phyloP scores from a whole-genome alignment of 352 stramenopile genomes.

The Phytopythium helicoides region DNA sequence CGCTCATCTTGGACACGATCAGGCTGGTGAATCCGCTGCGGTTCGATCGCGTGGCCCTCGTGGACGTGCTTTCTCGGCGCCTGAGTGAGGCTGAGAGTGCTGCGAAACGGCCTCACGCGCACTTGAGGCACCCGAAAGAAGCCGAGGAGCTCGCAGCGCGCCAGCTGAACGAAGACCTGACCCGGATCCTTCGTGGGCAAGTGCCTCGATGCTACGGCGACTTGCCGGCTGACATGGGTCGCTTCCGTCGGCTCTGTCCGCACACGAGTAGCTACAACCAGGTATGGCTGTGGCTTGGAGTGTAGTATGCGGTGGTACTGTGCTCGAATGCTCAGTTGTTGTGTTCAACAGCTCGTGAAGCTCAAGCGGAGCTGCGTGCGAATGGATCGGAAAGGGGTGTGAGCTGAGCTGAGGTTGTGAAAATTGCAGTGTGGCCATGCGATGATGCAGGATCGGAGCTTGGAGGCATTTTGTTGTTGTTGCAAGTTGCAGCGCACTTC shows the following conservation, averaged over 20 bases:
- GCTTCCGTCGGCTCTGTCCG: constrained; percentile 58
- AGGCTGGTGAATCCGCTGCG: constrained; percentile 78
- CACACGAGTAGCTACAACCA: constrained; percentile 73
- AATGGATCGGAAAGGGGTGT: constrained; percentile 6
- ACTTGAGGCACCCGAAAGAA: constrained; percentile 51
- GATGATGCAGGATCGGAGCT: too few relatives aligned
- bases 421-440: too few relatives aligned
- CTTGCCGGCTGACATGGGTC: constrained; percentile 52
- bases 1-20: constrained; percentile 87
- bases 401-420: background rate
- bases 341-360: constrained; percentile 44
- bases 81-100: constrained; percentile 58
- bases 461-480: too few relatives aligned
- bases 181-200: constrained; percentile 51
- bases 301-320: background rate
- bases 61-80: constrained; percentile 60
- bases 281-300: constrained; percentile 13
- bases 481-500: background rate
- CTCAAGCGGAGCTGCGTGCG: constrained; percentile 59
- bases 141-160: constrained; percentile 39
- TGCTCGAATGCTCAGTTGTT: background rate
- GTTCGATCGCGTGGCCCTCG: constrained; percentile 75
- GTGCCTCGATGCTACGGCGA: constrained; percentile 64
- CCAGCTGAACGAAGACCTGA: constrained; percentile 73
- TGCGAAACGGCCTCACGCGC: constrained; percentile 55